phyloP scores from a whole-genome alignment of 2,329 filamentous ascomycete genomes.

The Coleophoma crateriformis region DNA sequence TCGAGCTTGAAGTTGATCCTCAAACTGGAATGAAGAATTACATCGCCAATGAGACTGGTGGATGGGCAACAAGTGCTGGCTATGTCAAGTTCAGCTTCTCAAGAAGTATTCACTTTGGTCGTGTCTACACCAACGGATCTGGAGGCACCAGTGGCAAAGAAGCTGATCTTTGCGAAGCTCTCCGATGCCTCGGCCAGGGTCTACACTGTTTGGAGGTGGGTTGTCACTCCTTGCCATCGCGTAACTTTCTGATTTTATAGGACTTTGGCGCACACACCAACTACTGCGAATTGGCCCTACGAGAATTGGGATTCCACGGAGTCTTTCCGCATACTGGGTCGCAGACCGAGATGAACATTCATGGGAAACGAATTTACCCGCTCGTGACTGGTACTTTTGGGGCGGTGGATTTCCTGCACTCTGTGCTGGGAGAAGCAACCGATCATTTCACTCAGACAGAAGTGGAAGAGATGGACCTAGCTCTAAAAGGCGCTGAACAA shows the following conservation, averaged over 20 bases:
- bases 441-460: conserved; percentile 84
- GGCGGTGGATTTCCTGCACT: conserved; percentile 79
- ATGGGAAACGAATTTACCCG: conserved; percentile 64
- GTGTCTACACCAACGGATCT: conserved; percentile 65
- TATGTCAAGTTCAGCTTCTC: conserved; percentile 74
- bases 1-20: conserved; percentile 68
- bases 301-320: conserved; percentile 62
- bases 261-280: conserved; percentile 79
- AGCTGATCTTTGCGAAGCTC: conserved; percentile 72
- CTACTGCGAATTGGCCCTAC: conserved; percentile 72
- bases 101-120: conserved; percentile 71
- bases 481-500: conserved; percentile 62
- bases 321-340: conserved; percentile 73
- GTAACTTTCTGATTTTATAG: conserved; percentile 21
- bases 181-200: conserved; percentile 56
- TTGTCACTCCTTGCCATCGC: not conserved
- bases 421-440: conserved; percentile 65
- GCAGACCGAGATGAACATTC: conserved; percentile 58
- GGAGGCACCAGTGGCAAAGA: conserved; percentile 57
- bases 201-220: conserved; percentile 44
- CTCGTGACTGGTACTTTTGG: conserved; percentile 74
- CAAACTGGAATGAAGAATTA: conserved; percentile 98
- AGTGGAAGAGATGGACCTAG: conserved; percentile 73
- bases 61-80: conserved; percentile 85
- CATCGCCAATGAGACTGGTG: conserved; percentile 83